Conservation (phyloP, 345 rosid genomes). For the Lenwebbia sp. region DNA sequence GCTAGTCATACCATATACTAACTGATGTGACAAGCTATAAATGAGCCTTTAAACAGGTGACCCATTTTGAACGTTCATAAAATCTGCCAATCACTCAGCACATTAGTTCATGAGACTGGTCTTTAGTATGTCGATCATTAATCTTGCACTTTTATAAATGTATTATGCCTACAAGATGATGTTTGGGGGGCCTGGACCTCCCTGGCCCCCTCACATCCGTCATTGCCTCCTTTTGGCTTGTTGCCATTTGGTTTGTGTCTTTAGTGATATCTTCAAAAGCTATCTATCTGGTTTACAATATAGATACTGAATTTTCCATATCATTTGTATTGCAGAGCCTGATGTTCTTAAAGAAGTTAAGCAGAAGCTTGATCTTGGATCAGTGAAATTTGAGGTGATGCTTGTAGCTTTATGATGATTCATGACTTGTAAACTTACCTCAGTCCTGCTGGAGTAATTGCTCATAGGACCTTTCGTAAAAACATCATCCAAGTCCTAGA, state of each 20-base stretch:
- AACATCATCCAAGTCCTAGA: neutral
- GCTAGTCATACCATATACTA: neutral
- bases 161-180: neutral
- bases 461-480: neutral
- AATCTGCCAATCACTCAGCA: neutral
- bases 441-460: neutral
- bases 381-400: constrained; percentile 86
- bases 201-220: neutral
- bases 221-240: neutral
- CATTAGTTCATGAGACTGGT: neutral
- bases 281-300: neutral
- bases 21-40: neutral
- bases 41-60: neutral
- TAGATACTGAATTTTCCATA: neutral
- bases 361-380: constrained; percentile 79
- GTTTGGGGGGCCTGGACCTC: neutral
- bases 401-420: neutral
- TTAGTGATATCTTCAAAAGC: neutral
- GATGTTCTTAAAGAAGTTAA: constrained; percentile 87
- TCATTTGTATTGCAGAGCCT: constrained; percentile 51
- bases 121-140: neutral
- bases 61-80: neutral
- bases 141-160: neutral
- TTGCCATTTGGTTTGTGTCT: neutral
- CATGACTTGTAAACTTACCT: neutral